Percentiles rank a stretch among this genome's conserved stretches.
Conservation (phyloP, 2,329 filamentous ascomycete species). For the Dothidotthia symphoricarpi region DNA sequence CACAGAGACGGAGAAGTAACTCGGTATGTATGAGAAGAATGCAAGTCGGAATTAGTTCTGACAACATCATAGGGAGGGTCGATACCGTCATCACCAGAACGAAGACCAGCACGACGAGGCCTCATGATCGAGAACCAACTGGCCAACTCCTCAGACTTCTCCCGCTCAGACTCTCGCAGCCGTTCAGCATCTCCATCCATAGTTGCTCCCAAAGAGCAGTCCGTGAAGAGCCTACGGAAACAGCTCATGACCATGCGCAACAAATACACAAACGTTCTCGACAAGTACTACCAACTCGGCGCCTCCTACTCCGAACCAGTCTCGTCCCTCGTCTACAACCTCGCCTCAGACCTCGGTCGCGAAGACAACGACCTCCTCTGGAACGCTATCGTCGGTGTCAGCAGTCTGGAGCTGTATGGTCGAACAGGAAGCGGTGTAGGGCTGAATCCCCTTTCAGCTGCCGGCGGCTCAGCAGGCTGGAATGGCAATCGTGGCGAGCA, state of each 20-base stretch:
- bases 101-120: conserved; percentile 60
- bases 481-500: conserved; percentile 77
- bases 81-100: conserved; percentile 65
- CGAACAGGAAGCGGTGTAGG: conserved; percentile 79
- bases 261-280: conserved; percentile 73
- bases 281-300: conserved; percentile 81
- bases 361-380: conserved; percentile 97
- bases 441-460: conserved; percentile 55
- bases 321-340: conserved; percentile 88
- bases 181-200: conserved; percentile 37
- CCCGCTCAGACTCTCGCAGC: conserved; percentile 41
- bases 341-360: conserved; percentile 89
- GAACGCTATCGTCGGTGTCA: conserved; percentile 91
- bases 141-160: conserved; percentile 42
- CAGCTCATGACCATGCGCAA: conserved; percentile 71
- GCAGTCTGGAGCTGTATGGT: conserved; percentile 89
- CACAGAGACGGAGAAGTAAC: conserved; percentile 81
- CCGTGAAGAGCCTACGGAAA: conserved; percentile 68
- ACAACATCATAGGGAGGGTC: conserved; percentile 47
- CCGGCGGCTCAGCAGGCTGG: conserved; percentile 66
- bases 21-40: conserved; percentile 58
- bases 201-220: conserved; percentile 57
- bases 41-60: conserved; percentile 1
- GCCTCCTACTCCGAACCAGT: conserved; percentile 93
- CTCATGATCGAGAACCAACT: conserved; percentile 43